Percentiles rank a stretch among this genome's conserved stretches.
phyloP scores from a whole-genome alignment of 176 grass and related monocot species.

The Rhynchospora breviuscula region DNA sequence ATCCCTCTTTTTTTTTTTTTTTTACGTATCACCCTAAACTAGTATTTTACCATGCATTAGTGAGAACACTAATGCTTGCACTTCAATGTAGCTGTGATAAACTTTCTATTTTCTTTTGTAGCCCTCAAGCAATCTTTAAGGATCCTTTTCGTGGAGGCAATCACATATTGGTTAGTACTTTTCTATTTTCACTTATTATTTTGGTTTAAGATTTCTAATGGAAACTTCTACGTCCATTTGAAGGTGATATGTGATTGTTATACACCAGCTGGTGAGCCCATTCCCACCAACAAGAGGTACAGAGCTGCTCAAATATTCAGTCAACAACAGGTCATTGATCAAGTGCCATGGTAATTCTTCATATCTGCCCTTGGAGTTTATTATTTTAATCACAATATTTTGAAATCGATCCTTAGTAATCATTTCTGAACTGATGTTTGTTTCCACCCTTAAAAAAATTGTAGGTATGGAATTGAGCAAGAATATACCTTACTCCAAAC shows the following conservation, averaged over 20 bases:
- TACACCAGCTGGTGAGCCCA: conserved; percentile 60
- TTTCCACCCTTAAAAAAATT: neutral
- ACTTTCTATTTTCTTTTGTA: conserved; percentile 28
- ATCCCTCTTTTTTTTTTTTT: neutral
- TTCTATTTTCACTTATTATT: neutral
- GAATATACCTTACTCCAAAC: conserved; percentile 93
- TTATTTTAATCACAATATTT: neutral
- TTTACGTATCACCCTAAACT: neutral
- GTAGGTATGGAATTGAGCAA: conserved; percentile 94
- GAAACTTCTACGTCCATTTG: neutral
- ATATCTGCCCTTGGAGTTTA: neutral
- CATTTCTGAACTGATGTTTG: neutral
- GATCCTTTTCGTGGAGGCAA: conserved; percentile 97
- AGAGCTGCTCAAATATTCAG: conserved; percentile 67
- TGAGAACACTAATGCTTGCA: neutral
- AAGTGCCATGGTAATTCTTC: conserved; percentile 82
- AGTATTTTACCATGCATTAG: neutral
- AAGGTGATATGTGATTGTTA: conserved; percentile 97
- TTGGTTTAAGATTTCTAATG: conserved; percentile 7
- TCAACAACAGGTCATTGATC: conserved; percentile 55
- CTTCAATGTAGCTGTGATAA: neutral
- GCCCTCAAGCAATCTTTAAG: conserved; percentile 95
- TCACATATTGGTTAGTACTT: conserved; percentile 68
- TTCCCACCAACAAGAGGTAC: conserved; percentile 67
- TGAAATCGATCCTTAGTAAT: neutral